Conservation (phyloP, 768 basidiomycete genomes). For the Amanita subjunquillea region DNA sequence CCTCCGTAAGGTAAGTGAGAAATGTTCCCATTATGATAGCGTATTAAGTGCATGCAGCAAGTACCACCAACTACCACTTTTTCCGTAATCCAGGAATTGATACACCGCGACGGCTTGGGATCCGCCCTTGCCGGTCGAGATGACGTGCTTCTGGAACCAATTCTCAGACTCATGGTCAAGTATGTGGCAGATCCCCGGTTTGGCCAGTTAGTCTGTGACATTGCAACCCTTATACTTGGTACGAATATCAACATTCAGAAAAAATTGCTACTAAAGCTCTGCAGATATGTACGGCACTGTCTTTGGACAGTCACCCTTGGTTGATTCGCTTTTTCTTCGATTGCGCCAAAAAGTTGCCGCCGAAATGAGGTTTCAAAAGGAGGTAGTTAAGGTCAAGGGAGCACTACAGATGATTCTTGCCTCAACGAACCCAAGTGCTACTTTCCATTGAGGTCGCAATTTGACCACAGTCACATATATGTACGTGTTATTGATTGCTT, state of each 20-base stretch:
- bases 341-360: slow-evolving; percentile 76
- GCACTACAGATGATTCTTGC: slow-evolving; percentile 87
- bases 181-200: slow-evolving; percentile 87
- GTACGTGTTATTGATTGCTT: slow-evolving; percentile 5
- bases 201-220: slow-evolving; percentile 78
- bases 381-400: slow-evolving; percentile 73
- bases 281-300: slow-evolving; percentile 88
- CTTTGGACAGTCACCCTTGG: slow-evolving; percentile 88
- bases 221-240: slow-evolving; percentile 80
- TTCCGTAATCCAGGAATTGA: slow-evolving; percentile 85
- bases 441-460: slow-evolving; percentile 5
- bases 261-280: slow-evolving; percentile 3
- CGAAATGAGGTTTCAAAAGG: slow-evolving; percentile 83
- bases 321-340: slow-evolving; percentile 77
- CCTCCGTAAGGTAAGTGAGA: slow-evolving; percentile 54
- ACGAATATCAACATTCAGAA: slow-evolving; percentile 15
- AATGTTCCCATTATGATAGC: not conserved
- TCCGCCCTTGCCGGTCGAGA: slow-evolving; percentile 85
- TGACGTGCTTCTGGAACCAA: slow-evolving; percentile 86
- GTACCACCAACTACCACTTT: slow-evolving; percentile 81
- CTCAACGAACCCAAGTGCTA: slow-evolving; percentile 24
- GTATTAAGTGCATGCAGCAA: slow-evolving; percentile 35
- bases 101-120: slow-evolving; percentile 82
- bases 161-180: slow-evolving; percentile 78
- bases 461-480: not conserved